phyloP scores from a whole-genome alignment of 495 filamentous ascomycete genomes.

The Glarea lozoyensis region DNA sequence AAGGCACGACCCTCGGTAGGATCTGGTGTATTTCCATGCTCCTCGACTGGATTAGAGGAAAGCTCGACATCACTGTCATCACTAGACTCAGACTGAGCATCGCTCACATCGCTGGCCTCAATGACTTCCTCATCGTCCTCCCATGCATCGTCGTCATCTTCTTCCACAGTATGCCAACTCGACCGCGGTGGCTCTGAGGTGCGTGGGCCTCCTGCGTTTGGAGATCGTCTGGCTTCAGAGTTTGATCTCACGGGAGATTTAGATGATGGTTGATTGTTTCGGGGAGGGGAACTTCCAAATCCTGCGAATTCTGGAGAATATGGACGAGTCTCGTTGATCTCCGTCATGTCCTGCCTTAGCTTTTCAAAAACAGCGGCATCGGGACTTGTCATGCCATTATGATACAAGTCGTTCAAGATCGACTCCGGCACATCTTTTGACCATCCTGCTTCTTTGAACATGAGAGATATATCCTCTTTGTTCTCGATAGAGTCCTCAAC shows the following conservation, averaged over 20 bases:
- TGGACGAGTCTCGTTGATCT: constrained; percentile 1
- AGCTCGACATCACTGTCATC: no score
- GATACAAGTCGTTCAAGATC: constrained; percentile 13
- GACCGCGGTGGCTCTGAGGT: constrained; percentile 7
- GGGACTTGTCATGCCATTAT: constrained; percentile 12
- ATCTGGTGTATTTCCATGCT: no score
- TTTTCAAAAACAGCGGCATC: constrained; percentile 11
- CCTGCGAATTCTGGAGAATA: constrained; percentile 24
- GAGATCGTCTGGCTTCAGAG: neutral
- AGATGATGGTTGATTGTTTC: constrained; percentile 3
- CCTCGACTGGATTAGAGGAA: no score
- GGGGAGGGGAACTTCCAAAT: constrained; percentile 25
- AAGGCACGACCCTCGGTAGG: no score
- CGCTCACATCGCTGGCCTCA: no score
- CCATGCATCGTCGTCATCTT: neutral
- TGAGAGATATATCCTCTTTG: constrained; percentile 25
- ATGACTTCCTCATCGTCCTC: no score
- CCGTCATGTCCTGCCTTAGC: constrained; percentile 9
- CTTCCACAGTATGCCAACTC: constrained; percentile 14
- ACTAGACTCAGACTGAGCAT: no score
- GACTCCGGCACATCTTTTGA: constrained; percentile 28
- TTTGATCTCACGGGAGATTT: neutral
- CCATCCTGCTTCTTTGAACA: constrained; percentile 34
- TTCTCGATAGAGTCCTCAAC: constrained; percentile 15
- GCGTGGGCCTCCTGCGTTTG: neutral